phyloP scores from a whole-genome alignment of 352 stramenopile genomes.

The Phytophthora foliorum region DNA sequence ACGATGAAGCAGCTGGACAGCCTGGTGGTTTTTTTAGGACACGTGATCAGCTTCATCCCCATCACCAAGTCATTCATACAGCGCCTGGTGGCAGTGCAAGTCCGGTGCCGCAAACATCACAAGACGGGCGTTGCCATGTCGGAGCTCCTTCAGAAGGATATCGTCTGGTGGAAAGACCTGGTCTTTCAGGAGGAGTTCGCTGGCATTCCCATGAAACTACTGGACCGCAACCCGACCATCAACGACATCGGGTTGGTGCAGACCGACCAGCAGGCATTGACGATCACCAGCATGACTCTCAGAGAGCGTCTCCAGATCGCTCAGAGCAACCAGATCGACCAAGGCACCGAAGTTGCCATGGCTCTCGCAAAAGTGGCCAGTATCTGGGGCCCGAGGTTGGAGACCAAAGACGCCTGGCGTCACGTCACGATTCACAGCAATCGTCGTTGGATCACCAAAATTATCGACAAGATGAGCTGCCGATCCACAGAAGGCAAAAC shows the following conservation, averaged over 20 bases:
- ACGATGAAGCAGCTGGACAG: slow-evolving; percentile 11
- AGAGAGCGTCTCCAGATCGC: background rate
- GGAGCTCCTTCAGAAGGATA: slow-evolving; percentile 6
- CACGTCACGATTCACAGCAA: slow-evolving; percentile 17
- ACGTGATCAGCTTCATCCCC: slow-evolving; percentile 14
- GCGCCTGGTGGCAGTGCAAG: slow-evolving; percentile 1
- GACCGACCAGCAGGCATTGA: background rate
- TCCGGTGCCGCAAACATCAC: background rate
- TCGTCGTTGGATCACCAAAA: background rate
- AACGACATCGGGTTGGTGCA: slow-evolving; percentile 1
- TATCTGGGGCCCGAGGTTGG: background rate
- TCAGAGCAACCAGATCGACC: background rate
- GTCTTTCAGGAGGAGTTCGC: slow-evolving; percentile 5
- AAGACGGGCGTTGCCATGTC: background rate
- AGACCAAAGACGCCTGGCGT: slow-evolving; percentile 2
- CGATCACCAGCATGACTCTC: slow-evolving; percentile 1
- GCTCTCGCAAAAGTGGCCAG: background rate
- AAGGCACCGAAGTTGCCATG: background rate
- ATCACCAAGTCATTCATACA: slow-evolving; percentile 11
- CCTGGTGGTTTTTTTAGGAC: background rate
- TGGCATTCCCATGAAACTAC: slow-evolving; percentile 1
- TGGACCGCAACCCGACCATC: background rate
- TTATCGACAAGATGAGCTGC: slow-evolving; percentile 21
- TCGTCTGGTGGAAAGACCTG: background rate
- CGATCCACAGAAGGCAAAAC: background rate